Evolutionary conservation across 164 flowering plant species (phyloP), one percentile per base, ranked within the genome.

Genomic region (Saururus chinensis): DNA sequence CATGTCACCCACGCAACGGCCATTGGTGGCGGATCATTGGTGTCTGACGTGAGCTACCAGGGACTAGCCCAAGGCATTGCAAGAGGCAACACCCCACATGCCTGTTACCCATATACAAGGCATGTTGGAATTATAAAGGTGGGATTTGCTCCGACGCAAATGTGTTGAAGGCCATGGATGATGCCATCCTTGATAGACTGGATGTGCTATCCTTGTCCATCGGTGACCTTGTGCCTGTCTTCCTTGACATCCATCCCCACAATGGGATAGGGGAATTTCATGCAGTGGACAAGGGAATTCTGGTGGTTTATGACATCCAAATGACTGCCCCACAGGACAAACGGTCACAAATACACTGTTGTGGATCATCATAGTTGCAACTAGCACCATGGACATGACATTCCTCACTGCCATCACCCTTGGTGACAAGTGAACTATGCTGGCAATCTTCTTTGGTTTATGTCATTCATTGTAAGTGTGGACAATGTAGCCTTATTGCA

Each of bases 121-220:
- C 51, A 11, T 54, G 67, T 62, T 54, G 76, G 70, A 53, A 51
- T 21, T 14, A 9, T 11, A 59, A 21, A 17, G 57, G 49, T 12
- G 49, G 49, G 49, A 9, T 51, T 26, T 41, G 59, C 40, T 0
- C 57, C 9, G 53, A 51, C 13, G 76, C 73, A n/a, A 64, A 70
- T 40, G 21, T 69, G 13, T 60, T 74, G 7, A 57, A 52, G 37
- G 73, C 76, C 25, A 60, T 74, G 58, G 76, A 74, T 41, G 63
- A 60, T 30, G 76, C 73, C 64, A 69, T 73, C 23, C 51, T 55
- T 17, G 76, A 73, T 59, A 68, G 76, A 17, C 73, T 73, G 7
- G 75, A 73, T 23, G 58, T 73, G 54, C 42, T 68, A 17, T 69
- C 70, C 25, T 60, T 69, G 37, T 69, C 73, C 19, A 12, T 66